Percentiles rank a stretch among this genome's conserved stretches.
Conservation (phyloP, 1,139 yeast species). For the Candida buenavistaensis region DNA sequence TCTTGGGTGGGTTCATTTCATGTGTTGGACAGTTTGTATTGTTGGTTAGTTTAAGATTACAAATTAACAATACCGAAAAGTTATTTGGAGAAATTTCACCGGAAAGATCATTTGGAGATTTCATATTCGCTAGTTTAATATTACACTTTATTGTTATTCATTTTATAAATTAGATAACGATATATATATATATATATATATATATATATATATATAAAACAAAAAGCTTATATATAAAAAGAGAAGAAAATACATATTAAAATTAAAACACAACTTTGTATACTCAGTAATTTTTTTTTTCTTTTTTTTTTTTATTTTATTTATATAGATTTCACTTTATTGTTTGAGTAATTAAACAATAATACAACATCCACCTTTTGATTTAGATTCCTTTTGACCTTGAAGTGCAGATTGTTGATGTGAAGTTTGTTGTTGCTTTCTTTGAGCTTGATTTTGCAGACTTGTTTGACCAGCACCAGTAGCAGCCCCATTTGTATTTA, state of each 20-base stretch:
- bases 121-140: constrained; percentile 79
- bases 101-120: constrained; percentile 87
- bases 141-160: constrained; percentile 89
- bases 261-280: not conserved
- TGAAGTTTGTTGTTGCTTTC: constrained; percentile 11
- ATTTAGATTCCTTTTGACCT: constrained; percentile 27
- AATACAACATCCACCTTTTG: constrained; percentile 46
- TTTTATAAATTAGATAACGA: constrained; percentile 69
- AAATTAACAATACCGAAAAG: constrained; percentile 34
- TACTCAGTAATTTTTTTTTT: too few relatives aligned
- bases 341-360: too few relatives aligned
- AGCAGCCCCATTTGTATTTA: too few relatives aligned
- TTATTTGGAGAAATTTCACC: constrained; percentile 60
- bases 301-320: too few relatives aligned
- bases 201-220: not conserved
- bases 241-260: not conserved
- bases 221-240: too few relatives aligned
- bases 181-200: not conserved
- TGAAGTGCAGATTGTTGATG: constrained; percentile 18
- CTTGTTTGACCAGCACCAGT: constrained; percentile 7
- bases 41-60: constrained; percentile 77
- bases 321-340: too few relatives aligned
- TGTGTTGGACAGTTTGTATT: constrained; percentile 97
- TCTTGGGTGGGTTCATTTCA: constrained; percentile 86
- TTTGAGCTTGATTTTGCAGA: constrained; percentile 10